A percentile compares a stretch with the other conserved stretches of the same genome.
Evolutionary conservation across 75 land plant genomes (phyloP).

Genomic region (Pinus taeda): DNA sequence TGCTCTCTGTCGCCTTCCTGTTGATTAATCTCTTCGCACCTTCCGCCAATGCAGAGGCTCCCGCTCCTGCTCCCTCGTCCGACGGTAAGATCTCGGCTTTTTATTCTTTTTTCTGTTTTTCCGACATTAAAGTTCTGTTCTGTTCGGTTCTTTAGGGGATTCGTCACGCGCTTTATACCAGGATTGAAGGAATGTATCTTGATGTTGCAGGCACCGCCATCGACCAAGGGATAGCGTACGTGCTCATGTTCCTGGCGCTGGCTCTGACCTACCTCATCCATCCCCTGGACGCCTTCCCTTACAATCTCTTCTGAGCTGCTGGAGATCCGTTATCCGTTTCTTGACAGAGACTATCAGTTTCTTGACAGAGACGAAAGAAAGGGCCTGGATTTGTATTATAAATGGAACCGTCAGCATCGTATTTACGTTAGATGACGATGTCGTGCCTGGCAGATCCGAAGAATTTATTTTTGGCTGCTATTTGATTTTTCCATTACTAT

Average conservation of each 20-base stretch:
- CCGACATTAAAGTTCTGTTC: neutral
- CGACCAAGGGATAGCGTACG: constrained; percentile 60
- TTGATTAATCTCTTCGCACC: constrained; percentile 2
- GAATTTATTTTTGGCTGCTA: too few species aligned
- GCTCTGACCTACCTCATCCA: constrained; percentile 67
- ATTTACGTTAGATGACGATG: too few species aligned
- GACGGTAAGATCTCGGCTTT: constrained; percentile 22
- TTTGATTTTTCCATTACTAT: too few species aligned
- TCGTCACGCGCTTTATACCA: too few species aligned
- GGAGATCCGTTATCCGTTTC: too few species aligned
- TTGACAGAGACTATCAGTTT: too few species aligned
- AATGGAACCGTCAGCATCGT: too few species aligned
- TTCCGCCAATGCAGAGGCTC: constrained; percentile 20
- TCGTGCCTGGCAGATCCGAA: too few species aligned
- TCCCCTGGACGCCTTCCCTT: constrained; percentile 45
- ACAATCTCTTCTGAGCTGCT: neutral
- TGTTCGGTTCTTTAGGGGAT: too few species aligned
- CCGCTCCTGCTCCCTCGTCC: constrained; percentile 37
- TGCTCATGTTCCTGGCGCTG: constrained; percentile 51
- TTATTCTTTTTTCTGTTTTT: neutral
- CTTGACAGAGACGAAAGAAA: too few species aligned
- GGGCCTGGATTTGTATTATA: too few species aligned
- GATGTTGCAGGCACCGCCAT: constrained; percentile 35
- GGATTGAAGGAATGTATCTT: too few species aligned
- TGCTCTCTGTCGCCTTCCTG: neutral